Evolutionary conservation across 2,329 filamentous ascomycete species (phyloP), one percentile per base, ranked within the genome.

Genomic region (Penicillium sp.): DNA sequence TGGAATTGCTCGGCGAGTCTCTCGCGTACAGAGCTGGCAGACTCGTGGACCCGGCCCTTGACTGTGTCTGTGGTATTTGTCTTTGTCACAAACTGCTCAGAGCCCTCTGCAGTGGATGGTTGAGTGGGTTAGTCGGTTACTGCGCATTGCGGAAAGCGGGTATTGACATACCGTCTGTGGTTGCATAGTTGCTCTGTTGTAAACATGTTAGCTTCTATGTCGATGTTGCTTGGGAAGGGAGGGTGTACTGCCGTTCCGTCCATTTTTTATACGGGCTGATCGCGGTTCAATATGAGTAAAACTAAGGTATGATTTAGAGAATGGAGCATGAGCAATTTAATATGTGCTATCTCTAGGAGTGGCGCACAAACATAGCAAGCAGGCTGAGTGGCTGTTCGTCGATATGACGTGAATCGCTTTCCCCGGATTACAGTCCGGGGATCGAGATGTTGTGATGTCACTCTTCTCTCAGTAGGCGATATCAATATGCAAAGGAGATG

Each of bases 11-110:
- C 41, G 12, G 52, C 45, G 7, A 64, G 52, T 18, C 40, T 52
- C 39, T 63, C 57, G 13, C 53, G 53, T 11, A 39, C 37, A 4
- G 41, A 42, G 22, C 60, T 62, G 8, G 55, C 61, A 3, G 62
- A 60, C 44, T 62, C 48, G 4, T 48, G 33, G 10, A 47, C 41
- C 2, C 39, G 50, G 14, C 40, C 39, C 12, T 44, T 34, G 33
- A 43, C 56, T 16, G 46, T 55, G 25, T 56, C 53, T 14, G 54
- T 48, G 13, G 49, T 55, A 33, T 46, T 42, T 2, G 56, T 45
- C 25, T 55, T 50, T 2, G 55, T 53, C 3, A 45, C 43, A 27
- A 58, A 46, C 19, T 45, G 52, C 9, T 64, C 58, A 9, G 56
- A 53, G 9, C 41, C 41, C n/a, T 58, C 58, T 62, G 19, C 2